Evolutionary conservation across 306 rosid genomes (phyloP).

Genomic region (Mimosa bimucronata): DNA sequence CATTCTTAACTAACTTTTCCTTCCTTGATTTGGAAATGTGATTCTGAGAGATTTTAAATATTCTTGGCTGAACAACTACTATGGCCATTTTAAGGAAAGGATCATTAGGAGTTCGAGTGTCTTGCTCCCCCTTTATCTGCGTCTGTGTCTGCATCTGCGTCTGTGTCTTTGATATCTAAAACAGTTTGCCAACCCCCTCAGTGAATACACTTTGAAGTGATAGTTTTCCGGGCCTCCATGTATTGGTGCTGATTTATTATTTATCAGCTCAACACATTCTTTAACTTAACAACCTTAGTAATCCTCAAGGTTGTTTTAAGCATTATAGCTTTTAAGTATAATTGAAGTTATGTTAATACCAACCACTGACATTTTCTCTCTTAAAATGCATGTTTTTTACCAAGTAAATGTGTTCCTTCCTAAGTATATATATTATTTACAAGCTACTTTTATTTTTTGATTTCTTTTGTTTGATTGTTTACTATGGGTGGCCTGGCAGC

Average conservation of each 20-base stretch:
- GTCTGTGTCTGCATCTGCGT: not conserved
- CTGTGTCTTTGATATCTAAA: not conserved
- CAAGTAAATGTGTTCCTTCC: not conserved
- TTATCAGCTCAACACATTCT: not conserved
- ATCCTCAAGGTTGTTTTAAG: conserved; percentile 2
- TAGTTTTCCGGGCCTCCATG: not conserved
- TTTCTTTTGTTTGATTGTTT: not conserved
- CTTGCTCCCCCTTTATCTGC: not conserved
- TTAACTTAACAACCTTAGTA: not conserved
- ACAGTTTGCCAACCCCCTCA: not conserved
- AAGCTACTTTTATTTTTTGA: not conserved
- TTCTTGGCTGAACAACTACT: not conserved
- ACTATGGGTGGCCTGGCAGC: not conserved
- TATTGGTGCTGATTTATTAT: not conserved
- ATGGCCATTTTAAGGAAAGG: not conserved
- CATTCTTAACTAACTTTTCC: not conserved
- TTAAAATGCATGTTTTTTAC: conserved; percentile 2
- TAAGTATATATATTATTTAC: not conserved
- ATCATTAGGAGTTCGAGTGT: not conserved
- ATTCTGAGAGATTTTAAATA: not conserved
- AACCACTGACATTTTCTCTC: not conserved
- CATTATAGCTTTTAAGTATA: not conserved
- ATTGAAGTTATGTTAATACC: not conserved
- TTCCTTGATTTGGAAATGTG: not conserved
- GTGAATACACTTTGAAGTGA: not conserved